Percentiles rank a stretch among this genome's conserved stretches.
These are phyloP conservation scores for Lyophyllum decastes DNA, from an alignment of 768 basidiomycete species.

Conservation along the genomic window DNA sequence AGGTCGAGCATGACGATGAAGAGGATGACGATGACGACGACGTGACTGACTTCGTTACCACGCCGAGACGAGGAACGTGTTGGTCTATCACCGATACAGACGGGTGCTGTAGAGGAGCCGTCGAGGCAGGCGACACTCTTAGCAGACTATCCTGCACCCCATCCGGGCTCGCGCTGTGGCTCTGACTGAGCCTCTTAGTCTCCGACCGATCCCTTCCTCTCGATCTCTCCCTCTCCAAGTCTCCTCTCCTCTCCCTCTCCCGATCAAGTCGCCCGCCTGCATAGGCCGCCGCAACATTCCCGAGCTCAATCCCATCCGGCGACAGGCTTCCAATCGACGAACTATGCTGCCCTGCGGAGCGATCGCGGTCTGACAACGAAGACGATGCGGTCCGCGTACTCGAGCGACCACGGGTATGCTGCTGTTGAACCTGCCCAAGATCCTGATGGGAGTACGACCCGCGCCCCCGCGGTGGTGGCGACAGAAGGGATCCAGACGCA, in stretches of 20 bases:
- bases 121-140: conserved; percentile 16
- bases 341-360: conserved; percentile 21
- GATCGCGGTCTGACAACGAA: conserved; percentile 51
- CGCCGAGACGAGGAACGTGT: not conserved
- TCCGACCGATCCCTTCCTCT: conserved; percentile 46
- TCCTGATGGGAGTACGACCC: conserved; percentile 23
- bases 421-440: conserved; percentile 5
- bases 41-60: conserved; percentile 8
- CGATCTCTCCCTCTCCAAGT: conserved; percentile 25
- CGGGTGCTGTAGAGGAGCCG: not conserved
- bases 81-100: not conserved
- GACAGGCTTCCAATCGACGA: conserved; percentile 29
- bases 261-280: conserved; percentile 34
- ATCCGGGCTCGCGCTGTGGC: conserved; percentile 36
- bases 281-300: conserved; percentile 25
- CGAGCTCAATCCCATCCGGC: conserved; percentile 24
- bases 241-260: conserved; percentile 20
- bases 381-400: conserved; percentile 56
- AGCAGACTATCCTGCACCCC: conserved; percentile 30
- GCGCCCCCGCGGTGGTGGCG: conserved; percentile 29
- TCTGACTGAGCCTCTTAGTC: conserved; percentile 32
- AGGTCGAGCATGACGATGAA: conserved; percentile 23
- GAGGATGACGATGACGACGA: conserved; percentile 26
- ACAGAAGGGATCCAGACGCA: conserved; percentile 14
- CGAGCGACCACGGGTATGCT: conserved; percentile 52